Conservation (phyloP, 163 green algal species). For the Scenedesmus sp. region DNA sequence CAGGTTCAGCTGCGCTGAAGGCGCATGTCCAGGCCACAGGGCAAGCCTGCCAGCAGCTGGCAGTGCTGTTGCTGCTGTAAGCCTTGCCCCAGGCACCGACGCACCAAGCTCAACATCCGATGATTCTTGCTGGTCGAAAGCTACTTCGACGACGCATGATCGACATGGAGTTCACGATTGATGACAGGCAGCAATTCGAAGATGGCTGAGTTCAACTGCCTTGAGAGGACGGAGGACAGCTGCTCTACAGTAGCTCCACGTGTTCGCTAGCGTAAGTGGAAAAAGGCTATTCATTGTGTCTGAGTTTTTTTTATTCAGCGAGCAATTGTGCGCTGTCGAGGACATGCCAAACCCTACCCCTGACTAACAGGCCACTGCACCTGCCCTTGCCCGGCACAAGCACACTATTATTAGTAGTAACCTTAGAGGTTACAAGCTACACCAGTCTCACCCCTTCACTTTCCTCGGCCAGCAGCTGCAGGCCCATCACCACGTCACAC, state of each 20-base stretch:
- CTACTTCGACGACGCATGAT: not conserved
- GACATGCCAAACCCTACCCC: too few relatives aligned
- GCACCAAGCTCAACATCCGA: not conserved
- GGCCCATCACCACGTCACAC: conserved; percentile 48
- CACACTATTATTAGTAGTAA: not conserved
- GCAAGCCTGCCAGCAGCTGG: not conserved
- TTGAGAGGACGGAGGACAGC: not conserved
- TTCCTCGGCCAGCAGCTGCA: not conserved
- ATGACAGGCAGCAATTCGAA: not conserved
- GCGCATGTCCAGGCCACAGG: not conserved
- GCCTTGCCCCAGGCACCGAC: not conserved
- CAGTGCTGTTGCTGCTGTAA: not conserved
- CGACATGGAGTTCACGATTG: not conserved
- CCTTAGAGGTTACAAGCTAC: not conserved
- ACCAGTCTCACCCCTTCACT: not conserved
- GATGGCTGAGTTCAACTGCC: not conserved
- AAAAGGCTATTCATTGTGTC: too few relatives aligned
- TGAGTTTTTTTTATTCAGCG: too few relatives aligned
- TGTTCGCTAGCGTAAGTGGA: too few relatives aligned
- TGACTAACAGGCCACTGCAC: not conserved
- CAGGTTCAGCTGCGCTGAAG: not conserved
- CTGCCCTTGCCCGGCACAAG: too few relatives aligned
- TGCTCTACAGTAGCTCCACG: not conserved
- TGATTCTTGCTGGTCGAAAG: not conserved
- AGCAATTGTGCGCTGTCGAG: too few relatives aligned